A percentile compares a stretch with the other conserved stretches of the same genome.
These are phyloP conservation scores for Phytophthora podocarpi DNA, from an alignment of 352 stramenopile genomes.

Conservation along the genomic window DNA sequence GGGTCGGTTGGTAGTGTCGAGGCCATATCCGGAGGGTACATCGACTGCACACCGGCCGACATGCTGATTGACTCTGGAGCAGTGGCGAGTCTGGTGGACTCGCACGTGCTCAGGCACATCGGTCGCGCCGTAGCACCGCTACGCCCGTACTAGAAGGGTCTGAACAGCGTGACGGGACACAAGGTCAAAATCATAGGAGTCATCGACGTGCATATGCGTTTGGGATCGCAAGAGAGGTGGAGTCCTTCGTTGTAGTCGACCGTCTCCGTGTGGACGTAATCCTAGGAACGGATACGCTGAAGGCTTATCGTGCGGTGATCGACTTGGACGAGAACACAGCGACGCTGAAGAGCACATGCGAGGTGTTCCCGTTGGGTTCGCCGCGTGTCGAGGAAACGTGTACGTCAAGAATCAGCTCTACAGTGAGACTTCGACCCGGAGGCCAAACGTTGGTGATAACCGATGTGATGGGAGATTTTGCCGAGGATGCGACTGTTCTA, in stretches of 20 bases:
- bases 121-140: too few species aligned
- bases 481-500: background rate
- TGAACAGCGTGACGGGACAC: background rate
- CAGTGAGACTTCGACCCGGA: background rate
- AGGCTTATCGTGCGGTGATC: slow-evolving; percentile 1
- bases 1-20: too few species aligned
- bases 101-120: background rate
- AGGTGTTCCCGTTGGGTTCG: slow-evolving; percentile 4
- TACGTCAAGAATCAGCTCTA: background rate
- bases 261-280: background rate
- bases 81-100: background rate
- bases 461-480: background rate
- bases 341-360: background rate
- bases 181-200: background rate
- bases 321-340: background rate
- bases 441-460: background rate
- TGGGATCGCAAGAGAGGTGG: background rate
- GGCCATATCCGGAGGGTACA: too few species aligned
- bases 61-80: background rate
- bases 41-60: too few species aligned
- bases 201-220: background rate
- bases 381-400: too few species aligned
- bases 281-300: background rate
- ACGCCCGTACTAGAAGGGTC: too few species aligned
- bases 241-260: background rate